These are phyloP conservation scores for Corchorus olitorius DNA, from an alignment of 345 rosid genomes.

Conservation along the genomic window DNA sequence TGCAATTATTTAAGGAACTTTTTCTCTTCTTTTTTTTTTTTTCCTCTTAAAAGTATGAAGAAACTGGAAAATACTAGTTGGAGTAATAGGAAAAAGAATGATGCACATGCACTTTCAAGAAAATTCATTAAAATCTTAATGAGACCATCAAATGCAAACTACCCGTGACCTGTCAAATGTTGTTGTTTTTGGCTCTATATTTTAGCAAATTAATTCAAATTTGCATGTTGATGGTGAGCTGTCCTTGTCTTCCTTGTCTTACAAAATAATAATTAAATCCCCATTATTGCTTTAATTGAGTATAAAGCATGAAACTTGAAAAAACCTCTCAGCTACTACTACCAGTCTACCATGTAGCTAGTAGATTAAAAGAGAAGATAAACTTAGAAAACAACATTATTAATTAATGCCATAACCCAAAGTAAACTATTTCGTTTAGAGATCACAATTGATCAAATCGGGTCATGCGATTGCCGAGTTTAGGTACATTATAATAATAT, in stretches of 20 bases:
- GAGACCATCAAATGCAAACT: neutral
- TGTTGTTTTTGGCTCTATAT: neutral
- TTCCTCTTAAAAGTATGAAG: no score
- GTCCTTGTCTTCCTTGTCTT: neutral
- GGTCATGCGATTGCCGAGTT: no score
- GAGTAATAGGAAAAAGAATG: no score
- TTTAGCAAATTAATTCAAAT: neutral
- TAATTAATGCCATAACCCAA: no score
- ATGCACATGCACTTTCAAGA: neutral
- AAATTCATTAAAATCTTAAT: neutral
- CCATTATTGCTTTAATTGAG: slow-evolving; percentile 9
- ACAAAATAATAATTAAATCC: slow-evolving; percentile 6
- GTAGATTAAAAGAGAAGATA: no score
- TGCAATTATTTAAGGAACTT: no score
- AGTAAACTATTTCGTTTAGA: no score
- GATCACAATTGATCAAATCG: no score
- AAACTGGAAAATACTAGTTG: no score
- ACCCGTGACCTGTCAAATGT: neutral
- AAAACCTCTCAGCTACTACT: neutral
- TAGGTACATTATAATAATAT: no score
- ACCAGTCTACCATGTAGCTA: neutral
- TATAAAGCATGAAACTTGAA: neutral
- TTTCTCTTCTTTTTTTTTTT: no score
- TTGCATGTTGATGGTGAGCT: neutral
- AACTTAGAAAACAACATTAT: no score